Evolutionary conservation across 2,329 filamentous ascomycete species (phyloP), one percentile per base, ranked within the genome.

Genomic region (Pyrenophora graminea): DNA sequence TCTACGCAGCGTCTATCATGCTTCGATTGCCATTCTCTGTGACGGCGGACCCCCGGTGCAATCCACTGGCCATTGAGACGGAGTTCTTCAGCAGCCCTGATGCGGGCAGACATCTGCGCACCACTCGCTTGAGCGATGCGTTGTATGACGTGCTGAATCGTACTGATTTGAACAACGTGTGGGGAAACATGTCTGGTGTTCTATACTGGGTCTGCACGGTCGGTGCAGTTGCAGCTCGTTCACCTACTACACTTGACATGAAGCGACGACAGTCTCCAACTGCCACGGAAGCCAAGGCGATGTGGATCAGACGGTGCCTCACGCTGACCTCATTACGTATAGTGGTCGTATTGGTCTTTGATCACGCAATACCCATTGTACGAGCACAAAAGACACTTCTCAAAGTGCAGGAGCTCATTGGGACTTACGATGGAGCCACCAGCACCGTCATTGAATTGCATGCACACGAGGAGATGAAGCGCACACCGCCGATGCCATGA

Each of bases 141-240:
- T 48, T 70, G 2, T 62, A 63, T 45, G 55, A 68, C 17, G 61
- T 50, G 12, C 36, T 72, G 6, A 42, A 60, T 32, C 59, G 54
- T 10, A 62, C 67, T 12, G 56, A 71, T 30, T 59, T 55, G 4
- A 52, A 45, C 6, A 59, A 66, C n/a, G 17, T 69, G 4, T 72
- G 71, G 70, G 55, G 58, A 38, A 53, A 66, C 39, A 67, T 73
- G 66, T 56, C 62, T 13, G 70, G 70, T 6, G 65, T 71, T 4
- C 59, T 71, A 15, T 72, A 72, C 51, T 74, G 69, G 70, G 62
- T 69, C 10, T 56, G 61, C 15, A 46, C 58, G 2, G 65, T 72
- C 10, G 71, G 68, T 17, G 63, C 64, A 4, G 69, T 66, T 9
- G 69, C 69, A 15, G 61, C 67, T 33, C 61, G 68, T 6, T 56